phyloP scores from a whole-genome alignment of 768 basidiomycete genomes.

The Termitomyces sp. region DNA sequence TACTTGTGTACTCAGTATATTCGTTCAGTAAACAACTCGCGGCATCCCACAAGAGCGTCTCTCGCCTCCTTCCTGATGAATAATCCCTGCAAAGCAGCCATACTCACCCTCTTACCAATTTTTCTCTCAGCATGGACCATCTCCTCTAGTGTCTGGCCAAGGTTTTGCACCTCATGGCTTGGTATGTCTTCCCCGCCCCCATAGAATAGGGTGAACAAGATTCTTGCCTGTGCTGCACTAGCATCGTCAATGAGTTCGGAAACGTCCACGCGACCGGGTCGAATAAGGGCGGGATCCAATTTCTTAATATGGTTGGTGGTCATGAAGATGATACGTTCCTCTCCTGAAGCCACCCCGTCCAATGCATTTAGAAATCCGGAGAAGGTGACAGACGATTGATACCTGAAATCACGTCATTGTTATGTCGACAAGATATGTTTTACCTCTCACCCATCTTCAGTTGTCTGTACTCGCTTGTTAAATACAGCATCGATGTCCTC shows the following conservation, averaged over 20 bases:
- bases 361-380: constrained; percentile 96
- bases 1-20: constrained; percentile 7
- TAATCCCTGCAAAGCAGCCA: constrained; percentile 93
- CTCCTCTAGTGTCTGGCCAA: constrained; percentile 50
- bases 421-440: background rate
- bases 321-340: constrained; percentile 98
- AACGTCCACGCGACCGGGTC: constrained; percentile 93
- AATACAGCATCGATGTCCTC: constrained; percentile 99
- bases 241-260: constrained; percentile 84
- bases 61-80: constrained; percentile 75
- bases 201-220: constrained; percentile 84
- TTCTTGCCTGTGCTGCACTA: constrained; percentile 69
- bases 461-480: constrained; percentile 84
- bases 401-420: constrained; percentile 37
- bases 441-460: constrained; percentile 82
- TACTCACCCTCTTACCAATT: constrained; percentile 66
- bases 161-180: constrained; percentile 29
- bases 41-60: constrained; percentile 49
- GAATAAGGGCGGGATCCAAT: constrained; percentile 91
- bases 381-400: constrained; percentile 94
- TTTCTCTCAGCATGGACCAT: constrained; percentile 50
- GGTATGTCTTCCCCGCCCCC: constrained; percentile 37
- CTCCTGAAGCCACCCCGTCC: constrained; percentile 96
- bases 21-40: constrained; percentile 35
- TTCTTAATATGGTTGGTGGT: constrained; percentile 94